Percentiles rank a stretch among this genome's conserved stretches.
phyloP scores from a whole-genome alignment of 2,329 filamentous ascomycete genomes.

The Dendrostoma leiphaemia region DNA sequence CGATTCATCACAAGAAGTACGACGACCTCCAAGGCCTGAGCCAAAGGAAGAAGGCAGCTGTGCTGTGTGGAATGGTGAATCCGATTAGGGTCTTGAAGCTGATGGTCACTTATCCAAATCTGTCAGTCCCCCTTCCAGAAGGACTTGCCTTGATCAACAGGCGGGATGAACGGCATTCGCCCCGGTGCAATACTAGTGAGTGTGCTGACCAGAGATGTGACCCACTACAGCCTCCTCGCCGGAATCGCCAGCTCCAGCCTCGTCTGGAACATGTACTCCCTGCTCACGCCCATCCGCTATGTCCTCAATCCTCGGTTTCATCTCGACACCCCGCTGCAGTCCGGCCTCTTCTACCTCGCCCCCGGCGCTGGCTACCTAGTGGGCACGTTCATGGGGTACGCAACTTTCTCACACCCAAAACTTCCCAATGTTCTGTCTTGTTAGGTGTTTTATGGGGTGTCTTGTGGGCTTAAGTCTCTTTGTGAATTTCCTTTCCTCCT shows the following conservation, averaged over 20 bases:
- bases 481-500: no score
- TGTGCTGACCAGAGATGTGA: background rate
- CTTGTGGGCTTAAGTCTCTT: no score
- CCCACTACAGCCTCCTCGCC: slow-evolving; percentile 39
- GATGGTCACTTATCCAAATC: slow-evolving; percentile 59
- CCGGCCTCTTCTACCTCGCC: slow-evolving; percentile 68
- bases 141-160: background rate
- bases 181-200: background rate
- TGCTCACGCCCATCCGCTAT: slow-evolving; percentile 67
- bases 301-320: slow-evolving; percentile 69
- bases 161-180: no score
- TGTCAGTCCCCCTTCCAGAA: slow-evolving; percentile 1
- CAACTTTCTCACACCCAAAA: no score
- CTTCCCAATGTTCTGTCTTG: no score
- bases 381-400: slow-evolving; percentile 67
- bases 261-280: slow-evolving; percentile 70
- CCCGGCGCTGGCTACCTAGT: slow-evolving; percentile 65
- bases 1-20: slow-evolving; percentile 57
- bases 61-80: slow-evolving; percentile 59
- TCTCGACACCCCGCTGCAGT: slow-evolving; percentile 60
- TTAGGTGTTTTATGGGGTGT: no score
- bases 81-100: slow-evolving; percentile 56
- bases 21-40: slow-evolving; percentile 52
- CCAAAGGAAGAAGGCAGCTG: slow-evolving; percentile 38
- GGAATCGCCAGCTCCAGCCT: slow-evolving; percentile 58